These are phyloP conservation scores for Lepidium sativum DNA, from an alignment of 345 rosid genomes.

Conservation along the genomic window DNA sequence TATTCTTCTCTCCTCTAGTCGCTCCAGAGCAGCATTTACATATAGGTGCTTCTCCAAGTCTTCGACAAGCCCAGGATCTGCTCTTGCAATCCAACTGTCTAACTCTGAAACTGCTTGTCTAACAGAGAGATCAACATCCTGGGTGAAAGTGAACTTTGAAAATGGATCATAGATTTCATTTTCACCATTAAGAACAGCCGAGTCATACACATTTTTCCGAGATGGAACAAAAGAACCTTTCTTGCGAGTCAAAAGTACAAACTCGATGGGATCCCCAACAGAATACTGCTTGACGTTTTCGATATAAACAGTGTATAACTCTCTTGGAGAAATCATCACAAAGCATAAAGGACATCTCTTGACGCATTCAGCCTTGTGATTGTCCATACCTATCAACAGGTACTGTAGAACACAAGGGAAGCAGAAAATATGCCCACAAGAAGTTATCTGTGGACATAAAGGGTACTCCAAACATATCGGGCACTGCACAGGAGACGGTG, in stretches of 20 bases:
- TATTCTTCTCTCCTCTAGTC: conserved; percentile 59
- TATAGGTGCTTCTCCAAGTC: conserved; percentile 87
- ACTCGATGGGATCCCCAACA: conserved; percentile 61
- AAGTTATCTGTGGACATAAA: conserved; percentile 88
- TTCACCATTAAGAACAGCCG: conserved; percentile 7
- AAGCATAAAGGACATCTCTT: conserved; percentile 93
- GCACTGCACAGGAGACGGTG: conserved; percentile 76
- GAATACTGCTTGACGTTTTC: conserved; percentile 62
- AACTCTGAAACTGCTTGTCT: conserved; percentile 81
- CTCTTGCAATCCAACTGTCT: conserved; percentile 78
- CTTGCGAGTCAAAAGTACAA: conserved; percentile 70
- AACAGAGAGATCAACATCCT: conserved; percentile 75
- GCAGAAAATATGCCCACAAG: conserved; percentile 97
- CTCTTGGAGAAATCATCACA: conserved; percentile 76
- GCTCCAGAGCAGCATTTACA: conserved; percentile 85
- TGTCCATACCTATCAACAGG: conserved; percentile 62
- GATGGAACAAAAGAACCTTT: conserved; percentile 59
- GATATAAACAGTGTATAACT: conserved; percentile 60
- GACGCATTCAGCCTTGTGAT: conserved; percentile 50
- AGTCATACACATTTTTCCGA: conserved; percentile 32
- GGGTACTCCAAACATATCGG: conserved; percentile 93
- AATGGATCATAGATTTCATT: conserved; percentile 44
- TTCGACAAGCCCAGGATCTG: conserved; percentile 84
- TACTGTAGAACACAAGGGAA: conserved; percentile 84
- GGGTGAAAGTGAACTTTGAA: conserved; percentile 70